Conservation (phyloP, 805 yeast genomes). For the Zygosaccharomyces rouxii region DNA sequence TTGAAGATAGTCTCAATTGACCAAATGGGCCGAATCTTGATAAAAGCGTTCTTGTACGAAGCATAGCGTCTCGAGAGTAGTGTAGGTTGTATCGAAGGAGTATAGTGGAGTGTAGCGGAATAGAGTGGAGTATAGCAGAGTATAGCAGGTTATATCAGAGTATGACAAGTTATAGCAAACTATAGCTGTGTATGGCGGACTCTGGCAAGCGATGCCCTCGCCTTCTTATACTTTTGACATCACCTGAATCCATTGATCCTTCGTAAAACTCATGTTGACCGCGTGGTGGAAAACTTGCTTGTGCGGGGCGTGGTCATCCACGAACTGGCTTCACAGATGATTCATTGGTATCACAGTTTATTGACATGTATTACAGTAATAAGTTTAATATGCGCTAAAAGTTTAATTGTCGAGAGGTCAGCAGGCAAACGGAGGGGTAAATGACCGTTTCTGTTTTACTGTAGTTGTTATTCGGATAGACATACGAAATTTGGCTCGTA, state of each 20-base stretch:
- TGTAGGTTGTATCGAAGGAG: not conserved
- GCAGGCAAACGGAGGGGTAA: not conserved
- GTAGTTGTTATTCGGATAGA: too few species aligned
- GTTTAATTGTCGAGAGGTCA: not conserved
- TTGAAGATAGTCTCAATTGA: slow-evolving; percentile 22
- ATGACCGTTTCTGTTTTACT: not conserved
- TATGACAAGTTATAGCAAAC: too few species aligned
- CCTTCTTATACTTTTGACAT: not conserved
- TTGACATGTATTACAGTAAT: not conserved
- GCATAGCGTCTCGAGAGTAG: slow-evolving; percentile 9
- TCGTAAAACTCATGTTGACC: not conserved
- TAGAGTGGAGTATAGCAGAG: too few species aligned
- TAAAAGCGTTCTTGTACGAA: slow-evolving; percentile 12
- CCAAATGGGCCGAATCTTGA: slow-evolving; percentile 9
- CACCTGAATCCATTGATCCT: not conserved
- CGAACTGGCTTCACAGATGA: too few species aligned
- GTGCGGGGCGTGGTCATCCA: not conserved
- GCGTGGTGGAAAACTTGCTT: not conserved
- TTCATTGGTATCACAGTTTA: too few species aligned
- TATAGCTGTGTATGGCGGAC: not conserved
- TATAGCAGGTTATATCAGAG: too few species aligned
- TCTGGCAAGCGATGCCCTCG: not conserved
- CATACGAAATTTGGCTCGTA: too few species aligned
- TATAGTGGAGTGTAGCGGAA: too few species aligned
- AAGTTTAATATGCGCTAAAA: not conserved